A percentile compares a stretch with the other conserved stretches of the same genome.
These are phyloP conservation scores for Mycena galopus DNA, from an alignment of 768 basidiomycete genomes.

Conservation along the genomic window DNA sequence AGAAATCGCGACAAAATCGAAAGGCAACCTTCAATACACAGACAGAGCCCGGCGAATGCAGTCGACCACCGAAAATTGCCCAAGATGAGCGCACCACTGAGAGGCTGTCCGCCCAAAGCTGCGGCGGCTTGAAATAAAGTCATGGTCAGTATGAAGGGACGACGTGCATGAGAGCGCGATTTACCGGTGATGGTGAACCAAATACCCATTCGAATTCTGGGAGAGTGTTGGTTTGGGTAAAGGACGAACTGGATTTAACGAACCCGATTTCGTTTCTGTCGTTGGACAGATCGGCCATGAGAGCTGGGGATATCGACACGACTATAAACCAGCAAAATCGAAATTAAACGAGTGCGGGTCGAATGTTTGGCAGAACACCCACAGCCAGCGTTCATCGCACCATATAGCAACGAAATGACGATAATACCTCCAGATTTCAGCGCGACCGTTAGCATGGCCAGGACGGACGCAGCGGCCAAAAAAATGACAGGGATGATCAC, in stretches of 20 bases:
- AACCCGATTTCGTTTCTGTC: constrained; percentile 28
- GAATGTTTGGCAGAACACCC: not conserved
- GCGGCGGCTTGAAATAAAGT: constrained; percentile 7
- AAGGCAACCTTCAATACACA: constrained; percentile 8
- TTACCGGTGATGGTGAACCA: constrained; percentile 31
- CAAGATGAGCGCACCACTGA: constrained; percentile 26
- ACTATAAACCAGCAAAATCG: not conserved
- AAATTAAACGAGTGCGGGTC: not conserved
- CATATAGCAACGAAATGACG: constrained; percentile 22
- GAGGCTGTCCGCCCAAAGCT: constrained; percentile 25
- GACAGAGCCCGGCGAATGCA: constrained; percentile 23
- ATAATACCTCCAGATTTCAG: constrained; percentile 4
- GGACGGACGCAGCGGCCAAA: constrained; percentile 7
- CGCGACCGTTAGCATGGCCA: constrained; percentile 13
- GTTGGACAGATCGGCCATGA: constrained; percentile 23
- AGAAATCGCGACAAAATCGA: constrained; percentile 18
- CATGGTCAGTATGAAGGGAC: not conserved
- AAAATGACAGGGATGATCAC: constrained; percentile 22
- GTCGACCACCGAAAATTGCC: constrained; percentile 30
- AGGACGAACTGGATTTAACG: not conserved
- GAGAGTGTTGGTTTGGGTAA: not conserved
- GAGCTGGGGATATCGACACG: constrained; percentile 27
- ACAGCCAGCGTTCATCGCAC: constrained; percentile 28
- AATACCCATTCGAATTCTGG: constrained; percentile 29
- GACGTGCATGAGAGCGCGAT: no score